Evolutionary conservation across 257 asterid genomes (phyloP), one percentile per base, ranked within the genome.

Genomic region (Verbascum thapsus): DNA sequence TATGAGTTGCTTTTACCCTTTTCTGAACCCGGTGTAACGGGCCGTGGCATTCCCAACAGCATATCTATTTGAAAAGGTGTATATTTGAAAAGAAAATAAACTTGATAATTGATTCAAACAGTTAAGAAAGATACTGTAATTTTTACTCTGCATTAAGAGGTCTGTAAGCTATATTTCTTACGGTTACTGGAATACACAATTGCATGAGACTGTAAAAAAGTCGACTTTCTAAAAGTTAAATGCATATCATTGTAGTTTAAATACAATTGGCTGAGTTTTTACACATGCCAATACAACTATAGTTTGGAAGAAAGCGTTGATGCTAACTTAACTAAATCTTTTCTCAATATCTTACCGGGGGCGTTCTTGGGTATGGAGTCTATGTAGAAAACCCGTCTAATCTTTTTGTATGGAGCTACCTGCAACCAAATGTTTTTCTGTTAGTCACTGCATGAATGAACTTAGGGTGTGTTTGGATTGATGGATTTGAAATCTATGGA

Each of bases 21-120:
- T 32, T 88, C 96, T 8, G 71, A 80, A 47, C 88, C 86, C 0
- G 96, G 96, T 0, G 95, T 86, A 10, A 86, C 96, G 3, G 91
- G 96, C 2, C 92, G 95, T 8, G 95, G 95, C 35, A 79, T 88
- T 74, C 96, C 96, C 30, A 88, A 86, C 80, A 88, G 95, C 80
- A 79, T 88, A 76, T 88, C 95, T 44, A 86, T 88, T 69, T 88
- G 80, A 26, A 83, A 43, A 23, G 64, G 41, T 68, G 58, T 54
- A 47, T 10, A 50, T 51, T 26, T 16, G 67, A 58, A 39, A 23
- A 68, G 20, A 50, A 44, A 13, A 55, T 57, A 12, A 50, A 32
- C 40, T 20, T 49, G 12, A 41, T 18, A 18, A 6, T 22, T 37
- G 66, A n/a, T 42, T 38, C 47, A 35, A 51, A 59, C 22, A 51